These are phyloP conservation scores for Cryptococcus jaspeensis DNA, from an alignment of 1,284 basidiomycete genomes.

Conservation along the genomic window DNA sequence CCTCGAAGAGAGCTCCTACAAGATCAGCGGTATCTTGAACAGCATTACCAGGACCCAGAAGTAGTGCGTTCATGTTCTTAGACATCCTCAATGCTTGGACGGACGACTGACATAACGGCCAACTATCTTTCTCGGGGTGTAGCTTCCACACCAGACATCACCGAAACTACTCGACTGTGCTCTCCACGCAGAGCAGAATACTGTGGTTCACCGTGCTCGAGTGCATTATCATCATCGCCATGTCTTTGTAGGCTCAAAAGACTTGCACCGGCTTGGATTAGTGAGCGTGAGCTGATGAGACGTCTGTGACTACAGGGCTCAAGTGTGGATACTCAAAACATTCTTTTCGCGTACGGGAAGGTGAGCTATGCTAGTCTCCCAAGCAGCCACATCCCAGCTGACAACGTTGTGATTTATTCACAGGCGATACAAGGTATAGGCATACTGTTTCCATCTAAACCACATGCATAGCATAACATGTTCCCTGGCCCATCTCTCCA, in stretches of 20 bases:
- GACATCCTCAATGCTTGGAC: background rate
- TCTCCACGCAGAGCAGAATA: conserved; percentile 55
- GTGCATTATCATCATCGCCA: conserved; percentile 69
- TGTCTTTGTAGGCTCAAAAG: conserved; percentile 59
- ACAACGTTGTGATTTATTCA: background rate
- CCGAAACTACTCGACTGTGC: conserved; percentile 41
- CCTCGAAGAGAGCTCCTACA: conserved; percentile 89
- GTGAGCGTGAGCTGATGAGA: background rate
- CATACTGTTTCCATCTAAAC: background rate
- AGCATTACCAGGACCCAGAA: conserved; percentile 88
- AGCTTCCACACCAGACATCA: conserved; percentile 48
- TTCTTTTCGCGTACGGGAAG: conserved; percentile 88
- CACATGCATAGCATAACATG: background rate
- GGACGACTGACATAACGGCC: background rate
- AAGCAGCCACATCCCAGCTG: background rate
- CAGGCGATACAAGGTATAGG: conserved; percentile 28
- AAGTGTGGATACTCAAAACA: conserved; percentile 86
- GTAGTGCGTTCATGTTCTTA: conserved; percentile 60
- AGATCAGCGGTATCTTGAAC: conserved; percentile 77
- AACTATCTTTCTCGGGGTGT: background rate
- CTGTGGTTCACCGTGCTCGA: conserved; percentile 88
- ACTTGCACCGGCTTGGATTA: conserved; percentile 47
- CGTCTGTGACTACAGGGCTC: conserved; percentile 58
- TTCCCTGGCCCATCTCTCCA: background rate
- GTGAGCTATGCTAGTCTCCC: conserved; percentile 39